Evolutionary conservation across 371 early-diverging fungal genomes (phyloP).

Genomic region (Saksenaea vasiformis): DNA sequence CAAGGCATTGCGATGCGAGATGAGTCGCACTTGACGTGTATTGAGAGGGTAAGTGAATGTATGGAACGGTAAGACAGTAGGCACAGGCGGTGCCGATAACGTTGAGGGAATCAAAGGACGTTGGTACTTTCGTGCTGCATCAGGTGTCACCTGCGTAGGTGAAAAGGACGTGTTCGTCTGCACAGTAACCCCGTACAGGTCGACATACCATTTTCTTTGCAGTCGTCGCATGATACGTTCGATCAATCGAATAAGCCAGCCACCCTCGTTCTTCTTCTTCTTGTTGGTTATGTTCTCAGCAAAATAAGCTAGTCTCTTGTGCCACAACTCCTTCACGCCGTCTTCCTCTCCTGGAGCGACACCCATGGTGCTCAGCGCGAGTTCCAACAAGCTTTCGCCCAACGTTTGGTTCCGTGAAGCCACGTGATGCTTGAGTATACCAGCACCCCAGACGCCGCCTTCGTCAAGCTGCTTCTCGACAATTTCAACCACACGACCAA

Average conservation of each 20-base stretch:
- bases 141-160: conserved; percentile 23
- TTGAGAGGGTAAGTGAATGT: conserved; percentile 89
- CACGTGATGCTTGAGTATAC: conserved; percentile 29
- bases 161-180: conserved; percentile 4
- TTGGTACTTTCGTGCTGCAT: conserved; percentile 44
- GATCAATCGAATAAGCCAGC: conserved; percentile 71
- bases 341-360: background rate
- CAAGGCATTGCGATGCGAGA: conserved; percentile 84
- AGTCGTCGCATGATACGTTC: conserved; percentile 64
- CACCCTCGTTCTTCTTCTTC: conserved; percentile 70
- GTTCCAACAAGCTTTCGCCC: conserved; percentile 35
- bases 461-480: conserved; percentile 78
- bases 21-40: conserved; percentile 83
- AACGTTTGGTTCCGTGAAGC: conserved; percentile 17
- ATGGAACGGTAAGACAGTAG: conserved; percentile 92
- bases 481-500: conserved; percentile 77
- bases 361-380: conserved; percentile 22
- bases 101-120: conserved; percentile 65
- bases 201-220: conserved; percentile 70
- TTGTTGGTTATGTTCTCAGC: conserved; percentile 26
- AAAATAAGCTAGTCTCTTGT: conserved; percentile 29
- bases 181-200: conserved; percentile 32
- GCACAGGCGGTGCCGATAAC: conserved; percentile 68
- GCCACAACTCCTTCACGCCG: conserved; percentile 26
- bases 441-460: conserved; percentile 62